These are phyloP conservation scores for Chionographis japonica DNA, from an alignment of 106 monocot genomes.

Conservation along the genomic window DNA sequence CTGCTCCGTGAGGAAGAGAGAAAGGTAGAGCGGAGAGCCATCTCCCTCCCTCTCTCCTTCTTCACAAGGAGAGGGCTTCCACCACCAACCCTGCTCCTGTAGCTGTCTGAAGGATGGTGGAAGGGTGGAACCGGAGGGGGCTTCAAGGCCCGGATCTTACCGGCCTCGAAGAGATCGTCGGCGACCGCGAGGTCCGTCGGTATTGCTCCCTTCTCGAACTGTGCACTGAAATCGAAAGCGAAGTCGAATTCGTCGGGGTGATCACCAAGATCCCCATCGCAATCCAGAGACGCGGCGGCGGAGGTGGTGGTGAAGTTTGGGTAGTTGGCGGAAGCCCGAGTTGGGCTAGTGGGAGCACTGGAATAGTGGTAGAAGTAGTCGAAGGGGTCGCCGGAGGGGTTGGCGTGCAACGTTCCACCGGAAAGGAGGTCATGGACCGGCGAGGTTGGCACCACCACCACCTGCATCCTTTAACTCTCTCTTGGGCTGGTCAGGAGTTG, in stretches of 20 bases:
- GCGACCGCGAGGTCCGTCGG: slow-evolving; percentile 26
- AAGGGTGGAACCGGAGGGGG: slow-evolving; percentile 24
- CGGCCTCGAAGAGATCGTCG: slow-evolving; percentile 65
- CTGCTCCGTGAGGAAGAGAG: slow-evolving; percentile 5
- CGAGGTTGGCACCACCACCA: not conserved
- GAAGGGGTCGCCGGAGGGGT: slow-evolving; percentile 17
- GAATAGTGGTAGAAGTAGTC: slow-evolving; percentile 31
- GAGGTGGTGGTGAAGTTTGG: slow-evolving; percentile 5
- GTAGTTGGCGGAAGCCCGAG: slow-evolving; percentile 36
- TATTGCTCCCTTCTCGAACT: slow-evolving; percentile 5
- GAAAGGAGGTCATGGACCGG: slow-evolving; percentile 24
- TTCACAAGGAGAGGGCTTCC: slow-evolving; percentile 12
- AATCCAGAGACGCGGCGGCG: not conserved
- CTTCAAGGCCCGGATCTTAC: slow-evolving; percentile 53
- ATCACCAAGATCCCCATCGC: slow-evolving; percentile 18
- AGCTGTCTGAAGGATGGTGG: not conserved
- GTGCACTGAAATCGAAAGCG: slow-evolving; percentile 48
- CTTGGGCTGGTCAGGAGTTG: no score
- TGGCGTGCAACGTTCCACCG: slow-evolving; percentile 26
- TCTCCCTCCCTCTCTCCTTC: slow-evolving; percentile 5
- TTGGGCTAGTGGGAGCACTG: slow-evolving; percentile 58
- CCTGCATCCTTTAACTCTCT: slow-evolving; percentile 5
- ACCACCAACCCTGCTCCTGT: not conserved
- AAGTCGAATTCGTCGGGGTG: slow-evolving; percentile 20
- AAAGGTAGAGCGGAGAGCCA: not conserved